phyloP scores from a whole-genome alignment of 2,329 filamentous ascomycete genomes.

The Colletotrichum gloeosporioides region DNA sequence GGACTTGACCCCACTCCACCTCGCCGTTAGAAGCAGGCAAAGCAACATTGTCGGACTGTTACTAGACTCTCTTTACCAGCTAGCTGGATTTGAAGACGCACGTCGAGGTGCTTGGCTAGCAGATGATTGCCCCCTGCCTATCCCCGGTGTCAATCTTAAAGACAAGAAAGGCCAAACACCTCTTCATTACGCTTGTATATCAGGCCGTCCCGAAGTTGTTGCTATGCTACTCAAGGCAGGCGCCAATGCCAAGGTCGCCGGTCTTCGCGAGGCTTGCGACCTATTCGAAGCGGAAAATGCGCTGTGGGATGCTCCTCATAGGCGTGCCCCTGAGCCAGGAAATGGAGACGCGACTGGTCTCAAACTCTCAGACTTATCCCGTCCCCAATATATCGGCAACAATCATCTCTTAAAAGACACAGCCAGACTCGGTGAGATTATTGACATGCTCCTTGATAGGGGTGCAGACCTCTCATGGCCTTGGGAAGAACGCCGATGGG shows the following conservation, averaged over 20 bases:
- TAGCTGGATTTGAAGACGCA: background rate
- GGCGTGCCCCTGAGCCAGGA: background rate
- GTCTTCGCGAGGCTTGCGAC: conserved; percentile 23
- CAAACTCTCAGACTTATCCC: background rate
- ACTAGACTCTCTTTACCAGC: background rate
- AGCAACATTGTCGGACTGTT: conserved; percentile 38
- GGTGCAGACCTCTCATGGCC: conserved; percentile 12
- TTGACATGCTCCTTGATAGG: conserved; percentile 24
- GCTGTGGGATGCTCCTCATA: background rate
- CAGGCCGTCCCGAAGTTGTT: conserved; percentile 30
- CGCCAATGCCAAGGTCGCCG: conserved; percentile 12
- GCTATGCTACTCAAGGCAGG: conserved; percentile 30
- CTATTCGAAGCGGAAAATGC: conserved; percentile 20
- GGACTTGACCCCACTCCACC: conserved; percentile 42
- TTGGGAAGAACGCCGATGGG: background rate
- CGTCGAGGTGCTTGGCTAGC: background rate
- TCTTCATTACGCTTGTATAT: conserved; percentile 28
- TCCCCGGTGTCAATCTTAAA: background rate
- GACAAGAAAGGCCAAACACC: conserved; percentile 3
- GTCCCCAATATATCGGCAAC: background rate
- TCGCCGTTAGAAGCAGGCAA: conserved; percentile 38
- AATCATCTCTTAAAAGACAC: background rate
- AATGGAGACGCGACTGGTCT: background rate
- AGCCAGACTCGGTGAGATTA: conserved; percentile 26
- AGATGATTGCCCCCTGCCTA: rapidly evolving